Conservation (phyloP, 208 protist genomes). For the Porcisia hertigi region DNA sequence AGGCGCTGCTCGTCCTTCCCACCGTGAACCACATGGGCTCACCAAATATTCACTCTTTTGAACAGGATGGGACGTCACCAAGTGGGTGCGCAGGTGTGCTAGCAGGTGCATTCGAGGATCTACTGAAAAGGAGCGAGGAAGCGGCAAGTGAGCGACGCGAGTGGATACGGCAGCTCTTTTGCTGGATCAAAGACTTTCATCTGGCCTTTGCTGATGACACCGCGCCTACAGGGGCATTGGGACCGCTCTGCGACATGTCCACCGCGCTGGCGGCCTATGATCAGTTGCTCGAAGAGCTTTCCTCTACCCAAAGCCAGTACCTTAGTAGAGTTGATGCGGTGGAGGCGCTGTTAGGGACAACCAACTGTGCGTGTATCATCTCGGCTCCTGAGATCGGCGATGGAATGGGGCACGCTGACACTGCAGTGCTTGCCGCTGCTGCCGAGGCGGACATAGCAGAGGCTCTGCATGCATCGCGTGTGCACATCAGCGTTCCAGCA, state of each 20-base stretch:
- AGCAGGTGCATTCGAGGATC: neutral
- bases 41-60: neutral
- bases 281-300: constrained; percentile 1
- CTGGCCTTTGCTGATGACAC: neutral
- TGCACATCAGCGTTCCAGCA: neutral
- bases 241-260: neutral
- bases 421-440: neutral
- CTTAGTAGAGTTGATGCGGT: neutral
- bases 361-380: neutral
- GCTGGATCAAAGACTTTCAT: constrained; percentile 5
- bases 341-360: neutral
- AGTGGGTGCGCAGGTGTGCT: neutral
- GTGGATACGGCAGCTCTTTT: neutral
- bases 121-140: neutral
- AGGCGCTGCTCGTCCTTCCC: neutral
- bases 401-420: neutral
- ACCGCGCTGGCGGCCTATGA: neutral
- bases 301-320: neutral
- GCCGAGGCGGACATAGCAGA: neutral
- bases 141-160: neutral
- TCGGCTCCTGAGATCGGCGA: constrained; percentile 4
- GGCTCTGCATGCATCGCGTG: neutral
- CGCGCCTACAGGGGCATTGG: neutral
- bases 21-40: neutral
- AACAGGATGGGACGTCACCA: neutral